These are phyloP conservation scores for Lippia alba DNA, from an alignment of 305 asterid genomes.

Conservation along the genomic window DNA sequence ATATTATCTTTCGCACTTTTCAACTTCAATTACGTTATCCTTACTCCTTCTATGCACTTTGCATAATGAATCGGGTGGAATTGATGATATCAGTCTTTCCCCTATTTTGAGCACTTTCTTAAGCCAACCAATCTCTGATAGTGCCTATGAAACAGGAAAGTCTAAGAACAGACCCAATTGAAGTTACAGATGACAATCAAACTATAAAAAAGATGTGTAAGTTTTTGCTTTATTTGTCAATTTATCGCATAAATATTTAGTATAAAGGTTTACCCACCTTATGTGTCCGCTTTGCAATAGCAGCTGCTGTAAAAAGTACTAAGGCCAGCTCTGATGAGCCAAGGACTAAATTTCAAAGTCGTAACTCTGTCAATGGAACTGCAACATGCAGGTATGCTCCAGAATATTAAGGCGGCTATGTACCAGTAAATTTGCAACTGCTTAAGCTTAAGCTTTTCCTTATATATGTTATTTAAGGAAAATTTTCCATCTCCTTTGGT, in stretches of 20 bases:
- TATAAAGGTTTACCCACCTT: constrained; percentile 17
- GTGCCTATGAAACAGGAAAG: constrained; percentile 53
- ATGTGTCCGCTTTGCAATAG: constrained; percentile 29
- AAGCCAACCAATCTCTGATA: constrained; percentile 30
- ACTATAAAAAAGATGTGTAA: constrained; percentile 56
- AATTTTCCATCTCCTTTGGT: constrained; percentile 37
- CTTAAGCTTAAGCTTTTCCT: constrained; percentile 21
- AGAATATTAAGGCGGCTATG: not conserved
- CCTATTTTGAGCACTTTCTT: constrained; percentile 1
- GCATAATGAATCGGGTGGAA: not conserved
- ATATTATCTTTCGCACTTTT: not conserved
- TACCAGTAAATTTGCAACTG: constrained; percentile 19
- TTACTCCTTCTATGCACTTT: constrained; percentile 22
- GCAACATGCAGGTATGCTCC: constrained; percentile 47
- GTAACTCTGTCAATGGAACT: constrained; percentile 40
- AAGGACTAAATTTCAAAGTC: constrained; percentile 50
- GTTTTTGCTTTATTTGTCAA: constrained; percentile 35
- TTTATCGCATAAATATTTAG: constrained; percentile 26
- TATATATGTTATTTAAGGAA: constrained; percentile 18
- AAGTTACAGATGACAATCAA: constrained; percentile 42
- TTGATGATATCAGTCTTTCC: constrained; percentile 5
- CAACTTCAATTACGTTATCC: constrained; percentile 10
- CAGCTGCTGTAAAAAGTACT: constrained; percentile 47
- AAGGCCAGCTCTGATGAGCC: constrained; percentile 47
- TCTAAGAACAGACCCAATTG: constrained; percentile 36